Conservation (phyloP, 495 filamentous ascomycete genomes). For the Talaromyces liani region DNA sequence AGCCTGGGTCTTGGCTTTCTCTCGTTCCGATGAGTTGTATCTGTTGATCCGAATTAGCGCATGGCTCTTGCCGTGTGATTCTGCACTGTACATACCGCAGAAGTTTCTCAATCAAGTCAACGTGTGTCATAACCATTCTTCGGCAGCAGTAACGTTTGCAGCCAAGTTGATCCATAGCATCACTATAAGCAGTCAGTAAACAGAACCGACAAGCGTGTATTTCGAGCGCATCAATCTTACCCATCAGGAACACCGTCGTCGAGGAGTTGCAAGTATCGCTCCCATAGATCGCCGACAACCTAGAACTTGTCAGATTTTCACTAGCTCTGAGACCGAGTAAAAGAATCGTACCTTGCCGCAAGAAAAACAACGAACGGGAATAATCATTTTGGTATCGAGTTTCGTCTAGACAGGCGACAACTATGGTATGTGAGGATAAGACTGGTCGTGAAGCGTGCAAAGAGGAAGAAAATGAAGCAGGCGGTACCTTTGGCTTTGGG, state of each 20-base stretch:
- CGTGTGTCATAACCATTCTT: conserved; percentile 99
- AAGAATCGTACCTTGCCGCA: conserved; percentile 78
- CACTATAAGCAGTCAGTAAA: conserved; percentile 38
- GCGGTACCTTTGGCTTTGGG: not conserved
- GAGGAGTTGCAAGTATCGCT: conserved; percentile 77
- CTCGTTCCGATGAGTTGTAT: conserved; percentile 16
- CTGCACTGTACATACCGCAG: conserved; percentile 58
- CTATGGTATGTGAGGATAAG: not conserved
- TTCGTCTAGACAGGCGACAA: not conserved
- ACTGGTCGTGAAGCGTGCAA: not conserved
- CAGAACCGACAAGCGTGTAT: not conserved
- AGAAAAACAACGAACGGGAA: conserved; percentile 96
- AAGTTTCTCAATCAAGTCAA: conserved; percentile 97
- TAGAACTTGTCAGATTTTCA: conserved; percentile 24
- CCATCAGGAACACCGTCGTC: conserved; percentile 72
- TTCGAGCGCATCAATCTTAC: conserved; percentile 36
- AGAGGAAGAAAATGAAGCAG: not conserved
- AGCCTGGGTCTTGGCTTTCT: conserved; percentile 15
- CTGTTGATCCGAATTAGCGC: conserved; percentile 12
- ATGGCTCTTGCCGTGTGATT: too few species aligned
- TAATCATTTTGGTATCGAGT: conserved; percentile 66
- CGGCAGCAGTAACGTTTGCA: conserved; percentile 96
- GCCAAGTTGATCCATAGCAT: conserved; percentile 88
- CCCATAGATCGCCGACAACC: conserved; percentile 97
- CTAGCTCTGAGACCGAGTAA: not conserved